A percentile compares a stretch with the other conserved stretches of the same genome.
Evolutionary conservation across 805 yeast genomes (phyloP).

Genomic region (Diddensiella transvaalensis): DNA sequence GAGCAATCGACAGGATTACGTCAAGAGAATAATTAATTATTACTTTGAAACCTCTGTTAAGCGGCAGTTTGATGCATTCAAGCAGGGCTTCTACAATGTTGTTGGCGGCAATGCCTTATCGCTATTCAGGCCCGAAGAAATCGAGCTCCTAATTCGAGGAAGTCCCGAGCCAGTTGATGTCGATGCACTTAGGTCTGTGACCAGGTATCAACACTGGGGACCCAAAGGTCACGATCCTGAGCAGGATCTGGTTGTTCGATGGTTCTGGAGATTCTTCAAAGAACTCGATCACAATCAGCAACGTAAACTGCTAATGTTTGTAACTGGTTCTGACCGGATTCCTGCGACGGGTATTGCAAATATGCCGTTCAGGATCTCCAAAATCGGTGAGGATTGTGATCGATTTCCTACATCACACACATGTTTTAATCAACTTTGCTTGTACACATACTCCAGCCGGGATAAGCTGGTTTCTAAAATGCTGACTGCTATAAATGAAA

Average conservation of each 20-base stretch:
- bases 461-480: conserved; percentile 58
- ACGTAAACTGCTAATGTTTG: conserved; percentile 63
- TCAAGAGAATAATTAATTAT: conserved; percentile 58
- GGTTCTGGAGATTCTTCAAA: conserved; percentile 88
- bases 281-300: conserved; percentile 46
- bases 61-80: conserved; percentile 54
- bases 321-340: conserved; percentile 86
- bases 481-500: conserved; percentile 65
- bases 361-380: conserved; percentile 66
- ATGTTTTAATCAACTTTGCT: conserved; percentile 84
- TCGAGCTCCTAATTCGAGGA: conserved; percentile 76
- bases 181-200: conserved; percentile 61
- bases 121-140: conserved; percentile 75
- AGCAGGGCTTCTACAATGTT: conserved; percentile 68
- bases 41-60: conserved; percentile 54
- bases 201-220: conserved; percentile 69
- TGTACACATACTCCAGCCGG: conserved; percentile 59
- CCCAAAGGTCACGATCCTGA: conserved; percentile 36
- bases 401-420: conserved; percentile 86
- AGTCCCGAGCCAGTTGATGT: conserved; percentile 67
- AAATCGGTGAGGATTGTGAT: conserved; percentile 43
- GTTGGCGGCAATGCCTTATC: conserved; percentile 79
- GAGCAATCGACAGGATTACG: conserved; percentile 57
- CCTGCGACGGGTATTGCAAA: conserved; percentile 91
- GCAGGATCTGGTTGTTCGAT: conserved; percentile 46